Evolutionary conservation across 805 yeast species (phyloP).

Genomic region (Pichia thaimueangensis): DNA sequence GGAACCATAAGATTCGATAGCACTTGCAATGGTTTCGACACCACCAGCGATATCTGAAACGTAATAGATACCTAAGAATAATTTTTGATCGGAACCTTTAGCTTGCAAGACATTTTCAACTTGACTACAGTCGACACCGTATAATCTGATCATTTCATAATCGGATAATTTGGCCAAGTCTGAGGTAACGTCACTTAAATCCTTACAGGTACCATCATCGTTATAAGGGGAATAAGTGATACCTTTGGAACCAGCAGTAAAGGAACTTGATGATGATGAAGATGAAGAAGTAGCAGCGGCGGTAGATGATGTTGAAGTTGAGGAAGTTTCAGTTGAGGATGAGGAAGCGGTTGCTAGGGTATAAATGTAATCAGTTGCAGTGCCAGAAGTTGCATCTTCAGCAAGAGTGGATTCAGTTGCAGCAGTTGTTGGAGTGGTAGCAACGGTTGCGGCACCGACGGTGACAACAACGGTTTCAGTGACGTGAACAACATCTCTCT

Average conservation of each 20-base stretch:
- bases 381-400: constrained; percentile 9
- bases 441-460: constrained; percentile 32
- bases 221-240: constrained; percentile 79
- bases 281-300: constrained; percentile 30
- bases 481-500: constrained; percentile 46
- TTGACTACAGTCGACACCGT: constrained; percentile 84
- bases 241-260: constrained; percentile 53
- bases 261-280: constrained; percentile 27
- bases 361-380: constrained; percentile 11
- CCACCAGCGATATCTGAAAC: constrained; percentile 49
- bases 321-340: constrained; percentile 15
- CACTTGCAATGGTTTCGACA: constrained; percentile 49
- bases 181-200: constrained; percentile 47
- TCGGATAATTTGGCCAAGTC: constrained; percentile 51
- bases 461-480: constrained; percentile 46
- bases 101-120: constrained; percentile 67
- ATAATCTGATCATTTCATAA: constrained; percentile 62
- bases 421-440: constrained; percentile 26
- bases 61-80: constrained; percentile 69
- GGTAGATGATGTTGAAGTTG: constrained; percentile 25
- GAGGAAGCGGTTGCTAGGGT: constrained; percentile 17
- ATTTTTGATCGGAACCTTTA: constrained; percentile 55
- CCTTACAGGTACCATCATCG: constrained; percentile 61
- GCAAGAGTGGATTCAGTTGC: constrained; percentile 18
- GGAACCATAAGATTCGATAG: constrained; percentile 58